phyloP scores from a whole-genome alignment of 495 filamentous ascomycete genomes.

The Tuber brumale region DNA sequence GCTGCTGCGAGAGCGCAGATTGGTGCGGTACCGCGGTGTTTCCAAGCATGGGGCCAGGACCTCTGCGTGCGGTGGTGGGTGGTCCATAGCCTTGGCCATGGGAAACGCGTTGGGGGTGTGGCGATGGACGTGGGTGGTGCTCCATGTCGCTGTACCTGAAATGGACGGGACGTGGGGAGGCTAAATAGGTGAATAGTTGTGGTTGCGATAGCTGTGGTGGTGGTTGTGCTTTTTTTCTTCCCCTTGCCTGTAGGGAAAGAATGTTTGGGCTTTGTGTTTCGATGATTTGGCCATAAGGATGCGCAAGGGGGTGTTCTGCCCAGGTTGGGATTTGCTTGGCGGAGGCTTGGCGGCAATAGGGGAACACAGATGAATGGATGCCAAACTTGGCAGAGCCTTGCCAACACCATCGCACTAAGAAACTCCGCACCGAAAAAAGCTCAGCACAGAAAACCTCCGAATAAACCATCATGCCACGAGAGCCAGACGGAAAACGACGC shows the following conservation, averaged over 20 bases:
- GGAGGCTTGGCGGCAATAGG: neutral
- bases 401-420: neutral
- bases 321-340: neutral
- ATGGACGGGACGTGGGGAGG: neutral
- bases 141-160: conserved; percentile 15
- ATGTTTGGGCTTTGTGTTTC: neutral
- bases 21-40: conserved; percentile 43
- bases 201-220: neutral
- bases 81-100: conserved; percentile 23
- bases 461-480: conserved; percentile 13
- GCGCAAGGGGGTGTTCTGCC: neutral
- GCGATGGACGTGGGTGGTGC: conserved; percentile 23
- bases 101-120: conserved; percentile 21
- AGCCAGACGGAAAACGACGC: conserved; percentile 5
- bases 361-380: neutral
- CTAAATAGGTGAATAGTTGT: neutral
- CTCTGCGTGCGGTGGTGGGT: conserved; percentile 33
- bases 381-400: neutral
- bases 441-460: neutral
- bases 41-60: conserved; percentile 54
- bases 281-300: neutral
- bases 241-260: neutral
- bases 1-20: conserved; percentile 49
- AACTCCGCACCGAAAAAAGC: neutral
- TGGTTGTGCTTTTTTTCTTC: neutral